Conservation (phyloP, 1,139 yeast genomes). For the Suhomyces guaymorum region DNA sequence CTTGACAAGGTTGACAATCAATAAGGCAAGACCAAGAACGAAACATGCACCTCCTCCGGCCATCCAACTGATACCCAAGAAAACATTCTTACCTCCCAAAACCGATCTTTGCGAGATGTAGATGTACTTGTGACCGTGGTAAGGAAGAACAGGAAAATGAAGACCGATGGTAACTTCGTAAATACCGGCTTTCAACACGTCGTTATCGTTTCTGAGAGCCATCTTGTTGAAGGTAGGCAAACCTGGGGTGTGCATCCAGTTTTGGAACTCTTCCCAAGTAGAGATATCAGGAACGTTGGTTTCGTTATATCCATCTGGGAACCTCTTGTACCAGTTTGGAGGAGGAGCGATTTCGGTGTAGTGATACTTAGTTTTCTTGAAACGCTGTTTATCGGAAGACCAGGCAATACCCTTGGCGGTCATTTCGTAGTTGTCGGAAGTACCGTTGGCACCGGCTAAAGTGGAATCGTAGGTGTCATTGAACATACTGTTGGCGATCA, state of each 20-base stretch:
- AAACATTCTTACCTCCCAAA: constrained; percentile 87
- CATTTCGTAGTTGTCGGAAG: constrained; percentile 55
- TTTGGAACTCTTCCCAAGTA: constrained; percentile 81
- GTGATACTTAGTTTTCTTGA: constrained; percentile 74
- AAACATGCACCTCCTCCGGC: constrained; percentile 91
- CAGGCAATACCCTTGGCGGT: constrained; percentile 80
- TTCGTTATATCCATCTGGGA: constrained; percentile 87
- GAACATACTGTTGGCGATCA: constrained; percentile 89
- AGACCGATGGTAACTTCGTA: constrained; percentile 74
- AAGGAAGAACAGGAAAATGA: constrained; percentile 85
- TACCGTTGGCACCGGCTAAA: constrained; percentile 51
- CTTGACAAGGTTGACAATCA: constrained; percentile 59
- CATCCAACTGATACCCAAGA: constrained; percentile 86
- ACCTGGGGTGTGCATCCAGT: constrained; percentile 97
- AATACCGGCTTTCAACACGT: constrained; percentile 59
- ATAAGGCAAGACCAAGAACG: constrained; percentile 56
- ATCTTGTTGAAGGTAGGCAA: constrained; percentile 82
- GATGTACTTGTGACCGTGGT: constrained; percentile 78
- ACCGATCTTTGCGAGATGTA: constrained; percentile 83
- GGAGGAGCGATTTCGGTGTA: constrained; percentile 85
- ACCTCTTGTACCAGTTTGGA: constrained; percentile 85
- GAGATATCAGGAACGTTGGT: constrained; percentile 81
- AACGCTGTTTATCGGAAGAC: constrained; percentile 76
- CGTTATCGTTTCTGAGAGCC: constrained; percentile 75
- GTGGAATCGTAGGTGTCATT: constrained; percentile 73